Percentiles rank a stretch among this genome's conserved stretches.
phyloP scores from a whole-genome alignment of 805 yeast genomes.

The Candida awuae region DNA sequence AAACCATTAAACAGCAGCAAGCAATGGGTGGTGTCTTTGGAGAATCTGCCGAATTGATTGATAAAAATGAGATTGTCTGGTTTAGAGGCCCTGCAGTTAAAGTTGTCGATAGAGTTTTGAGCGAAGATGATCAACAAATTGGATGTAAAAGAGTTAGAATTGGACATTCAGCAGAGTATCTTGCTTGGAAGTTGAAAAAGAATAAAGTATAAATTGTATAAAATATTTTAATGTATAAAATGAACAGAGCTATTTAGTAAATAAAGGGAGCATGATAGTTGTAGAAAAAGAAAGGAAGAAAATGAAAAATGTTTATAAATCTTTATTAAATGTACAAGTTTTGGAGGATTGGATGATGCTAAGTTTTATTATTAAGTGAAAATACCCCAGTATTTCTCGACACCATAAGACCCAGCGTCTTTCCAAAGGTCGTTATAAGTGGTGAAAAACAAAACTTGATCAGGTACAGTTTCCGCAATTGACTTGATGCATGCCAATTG shows the following conservation, averaged over 20 bases:
- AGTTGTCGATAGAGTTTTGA: slow-evolving; percentile 33
- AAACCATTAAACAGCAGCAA: background rate
- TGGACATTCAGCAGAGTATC: slow-evolving; percentile 68
- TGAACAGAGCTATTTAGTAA: no score
- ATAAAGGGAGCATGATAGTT: no score
- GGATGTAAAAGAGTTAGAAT: slow-evolving; percentile 33
- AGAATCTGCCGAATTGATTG: slow-evolving; percentile 4
- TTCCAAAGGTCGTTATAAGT: slow-evolving; percentile 62
- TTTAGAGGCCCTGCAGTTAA: slow-evolving; percentile 59
- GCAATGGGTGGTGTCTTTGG: background rate
- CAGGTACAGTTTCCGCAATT: slow-evolving; percentile 39
- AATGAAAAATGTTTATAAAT: no score
- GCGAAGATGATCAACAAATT: slow-evolving; percentile 13
- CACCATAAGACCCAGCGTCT: slow-evolving; percentile 44
- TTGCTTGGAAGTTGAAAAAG: slow-evolving; percentile 44
- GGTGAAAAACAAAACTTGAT: slow-evolving; percentile 49
- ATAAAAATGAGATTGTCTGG: slow-evolving; percentile 44
- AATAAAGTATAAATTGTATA: background rate
- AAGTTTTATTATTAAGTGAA: slow-evolving; percentile 16
- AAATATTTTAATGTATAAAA: no score
- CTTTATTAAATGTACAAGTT: no score
- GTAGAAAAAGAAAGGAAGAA: no score
- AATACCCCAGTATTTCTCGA: slow-evolving; percentile 58
- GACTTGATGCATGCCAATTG: slow-evolving; percentile 46
- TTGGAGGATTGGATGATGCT: no score